These are phyloP conservation scores for Claviceps quebecensis DNA, from an alignment of 2,329 filamentous ascomycete genomes.

Conservation along the genomic window DNA sequence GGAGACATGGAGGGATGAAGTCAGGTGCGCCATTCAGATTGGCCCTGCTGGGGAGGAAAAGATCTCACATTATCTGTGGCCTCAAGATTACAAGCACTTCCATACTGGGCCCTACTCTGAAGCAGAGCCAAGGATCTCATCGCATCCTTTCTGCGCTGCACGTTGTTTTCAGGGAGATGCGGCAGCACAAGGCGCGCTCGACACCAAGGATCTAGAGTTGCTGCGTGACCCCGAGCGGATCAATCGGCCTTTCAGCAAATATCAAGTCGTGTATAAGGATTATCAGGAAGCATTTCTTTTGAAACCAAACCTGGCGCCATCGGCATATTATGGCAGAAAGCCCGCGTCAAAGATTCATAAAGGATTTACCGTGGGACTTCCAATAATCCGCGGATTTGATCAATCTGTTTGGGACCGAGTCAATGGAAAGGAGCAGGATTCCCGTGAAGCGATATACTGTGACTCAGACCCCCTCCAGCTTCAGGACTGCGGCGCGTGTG, in stretches of 20 bases:
- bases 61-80: constrained; percentile 72
- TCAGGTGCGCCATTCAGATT: constrained; percentile 80
- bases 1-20: constrained; percentile 82
- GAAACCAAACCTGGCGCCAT: constrained; percentile 73
- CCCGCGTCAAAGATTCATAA: constrained; percentile 77
- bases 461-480: constrained; percentile 15
- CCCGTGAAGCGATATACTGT: background rate
- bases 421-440: constrained; percentile 25
- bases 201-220: constrained; percentile 15
- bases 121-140: constrained; percentile 30
- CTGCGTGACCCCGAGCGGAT: constrained; percentile 27
- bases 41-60: constrained; percentile 86
- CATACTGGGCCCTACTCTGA: constrained; percentile 8
- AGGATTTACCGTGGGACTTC: constrained; percentile 67
- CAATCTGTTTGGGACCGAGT: constrained; percentile 60
- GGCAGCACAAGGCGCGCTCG: constrained; percentile 37
- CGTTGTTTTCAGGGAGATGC: constrained; percentile 46
- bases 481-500: constrained; percentile 40
- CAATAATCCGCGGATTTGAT: constrained; percentile 83
- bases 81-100: constrained; percentile 30
- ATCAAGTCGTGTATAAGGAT: constrained; percentile 73
- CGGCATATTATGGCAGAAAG: constrained; percentile 66
- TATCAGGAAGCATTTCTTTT: constrained; percentile 61
- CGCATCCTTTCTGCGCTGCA: constrained; percentile 44
- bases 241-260: constrained; percentile 51